A percentile compares a stretch with the other conserved stretches of the same genome.
Conservation (phyloP, 2,329 filamentous ascomycete species). For the Diaporthe sp. region DNA sequence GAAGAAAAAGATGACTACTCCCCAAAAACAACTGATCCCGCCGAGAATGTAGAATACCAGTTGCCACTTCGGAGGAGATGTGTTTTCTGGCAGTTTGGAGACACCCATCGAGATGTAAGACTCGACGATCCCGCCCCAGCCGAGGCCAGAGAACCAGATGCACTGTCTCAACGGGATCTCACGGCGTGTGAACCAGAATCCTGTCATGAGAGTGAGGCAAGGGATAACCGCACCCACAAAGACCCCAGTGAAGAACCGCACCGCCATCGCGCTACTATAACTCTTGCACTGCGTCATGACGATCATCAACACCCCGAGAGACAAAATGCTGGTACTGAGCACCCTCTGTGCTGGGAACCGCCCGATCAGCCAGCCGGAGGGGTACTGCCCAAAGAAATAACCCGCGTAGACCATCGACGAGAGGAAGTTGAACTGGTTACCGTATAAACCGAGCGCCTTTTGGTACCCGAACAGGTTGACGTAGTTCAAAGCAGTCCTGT, state of each 20-base stretch:
- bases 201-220: not conserved
- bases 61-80: not conserved
- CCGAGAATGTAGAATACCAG: not conserved
- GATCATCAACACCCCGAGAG: constrained; percentile 42
- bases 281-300: not conserved
- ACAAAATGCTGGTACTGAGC: constrained; percentile 43
- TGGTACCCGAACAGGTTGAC: constrained; percentile 49
- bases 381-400: constrained; percentile 53
- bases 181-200: not conserved
- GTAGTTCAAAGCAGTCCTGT: constrained; percentile 46
- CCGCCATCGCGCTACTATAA: not conserved
- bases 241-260: not conserved
- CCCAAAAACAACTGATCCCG: not conserved
- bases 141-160: not conserved
- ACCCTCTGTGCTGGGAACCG: constrained; percentile 49
- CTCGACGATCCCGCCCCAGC: not conserved
- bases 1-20: not conserved
- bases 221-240: not conserved
- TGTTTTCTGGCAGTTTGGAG: not conserved
- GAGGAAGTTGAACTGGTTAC: constrained; percentile 42
- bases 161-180: not conserved
- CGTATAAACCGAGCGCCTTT: constrained; percentile 44
- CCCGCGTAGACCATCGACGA: constrained; percentile 48
- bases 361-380: constrained; percentile 51
- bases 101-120: constrained; percentile 11